Evolutionary conservation across 345 rosid species (phyloP).

Genomic region (Mallotus nudiflorus): DNA sequence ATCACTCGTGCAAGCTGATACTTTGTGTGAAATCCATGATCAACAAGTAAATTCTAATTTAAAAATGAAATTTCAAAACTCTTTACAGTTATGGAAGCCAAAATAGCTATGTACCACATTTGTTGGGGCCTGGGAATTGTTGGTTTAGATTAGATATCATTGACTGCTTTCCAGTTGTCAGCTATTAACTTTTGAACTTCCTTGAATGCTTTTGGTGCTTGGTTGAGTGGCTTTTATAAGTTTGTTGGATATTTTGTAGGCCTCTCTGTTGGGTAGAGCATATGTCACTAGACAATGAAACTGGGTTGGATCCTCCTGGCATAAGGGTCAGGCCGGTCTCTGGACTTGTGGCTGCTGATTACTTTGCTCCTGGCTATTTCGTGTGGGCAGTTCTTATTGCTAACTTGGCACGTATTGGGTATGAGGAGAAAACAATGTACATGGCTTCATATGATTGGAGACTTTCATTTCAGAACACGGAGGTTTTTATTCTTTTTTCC

Average conservation of each 20-base stretch:
- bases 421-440: conserved; percentile 93
- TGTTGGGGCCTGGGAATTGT: not conserved
- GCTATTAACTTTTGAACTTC: conserved; percentile 5
- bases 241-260: conserved; percentile 40
- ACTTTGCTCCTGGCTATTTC: conserved; percentile 93
- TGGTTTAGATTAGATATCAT: not conserved
- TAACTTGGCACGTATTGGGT: conserved; percentile 90
- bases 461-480: conserved; percentile 90
- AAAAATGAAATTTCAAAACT: not conserved
- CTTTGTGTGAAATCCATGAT: not conserved
- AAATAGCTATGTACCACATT: not conserved
- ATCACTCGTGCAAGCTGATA: not conserved
- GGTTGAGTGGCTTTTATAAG: conserved; percentile 4
- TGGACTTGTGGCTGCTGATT: conserved; percentile 98
- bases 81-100: not conserved
- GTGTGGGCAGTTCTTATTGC: conserved; percentile 98
- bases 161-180: conserved; percentile 1
- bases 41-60: too few species aligned
- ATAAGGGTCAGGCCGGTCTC: conserved; percentile 78
- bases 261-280: conserved; percentile 97
- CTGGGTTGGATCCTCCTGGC: conserved; percentile 89
- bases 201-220: conserved; percentile 11
- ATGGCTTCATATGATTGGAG: conserved; percentile 99
- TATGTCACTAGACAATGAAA: conserved; percentile 92
- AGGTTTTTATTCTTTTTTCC: conserved; percentile 43